Evolutionary conservation across 1,284 basidiomycete genomes (phyloP).

Genomic region (Puccinia brachypodii): DNA sequence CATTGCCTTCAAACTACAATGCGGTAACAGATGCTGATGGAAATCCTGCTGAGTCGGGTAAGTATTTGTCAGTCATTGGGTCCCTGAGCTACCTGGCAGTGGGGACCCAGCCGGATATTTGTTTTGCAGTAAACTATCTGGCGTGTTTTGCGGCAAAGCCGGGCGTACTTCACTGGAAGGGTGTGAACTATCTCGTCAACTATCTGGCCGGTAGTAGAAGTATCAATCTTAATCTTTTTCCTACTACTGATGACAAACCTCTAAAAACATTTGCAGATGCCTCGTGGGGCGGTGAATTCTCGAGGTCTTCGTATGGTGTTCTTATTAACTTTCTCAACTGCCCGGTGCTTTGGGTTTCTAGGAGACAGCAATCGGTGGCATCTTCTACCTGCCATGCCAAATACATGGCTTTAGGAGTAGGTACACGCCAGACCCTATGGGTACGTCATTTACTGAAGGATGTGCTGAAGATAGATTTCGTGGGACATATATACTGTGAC

Average conservation of each 20-base stretch:
- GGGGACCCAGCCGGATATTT: not conserved
- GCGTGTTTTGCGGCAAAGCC: not conserved
- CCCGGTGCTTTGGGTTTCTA: not conserved
- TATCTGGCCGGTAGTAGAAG: not conserved
- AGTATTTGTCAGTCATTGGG: not conserved
- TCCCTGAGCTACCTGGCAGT: conserved; percentile 1
- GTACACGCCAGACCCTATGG: not conserved
- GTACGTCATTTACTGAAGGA: not conserved
- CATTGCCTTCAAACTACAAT: not conserved
- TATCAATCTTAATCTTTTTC: not conserved
- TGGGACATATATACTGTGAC: not conserved
- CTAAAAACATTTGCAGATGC: not conserved
- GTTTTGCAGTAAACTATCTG: conserved; percentile 17
- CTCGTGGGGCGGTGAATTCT: conserved; percentile 6
- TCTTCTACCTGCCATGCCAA: conserved; percentile 21
- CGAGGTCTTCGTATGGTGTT: not conserved
- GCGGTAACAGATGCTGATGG: not conserved
- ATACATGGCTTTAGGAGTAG: conserved; percentile 6
- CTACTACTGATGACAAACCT: not conserved
- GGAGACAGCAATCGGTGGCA: not conserved
- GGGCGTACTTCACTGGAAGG: not conserved
- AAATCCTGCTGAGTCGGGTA: not conserved
- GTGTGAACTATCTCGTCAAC: not conserved
- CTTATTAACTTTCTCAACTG: not conserved
- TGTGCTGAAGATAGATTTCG: not conserved